Evolutionary conservation across 139 green algal genomes (phyloP).

Genomic region (Tetraselmis striata): DNA sequence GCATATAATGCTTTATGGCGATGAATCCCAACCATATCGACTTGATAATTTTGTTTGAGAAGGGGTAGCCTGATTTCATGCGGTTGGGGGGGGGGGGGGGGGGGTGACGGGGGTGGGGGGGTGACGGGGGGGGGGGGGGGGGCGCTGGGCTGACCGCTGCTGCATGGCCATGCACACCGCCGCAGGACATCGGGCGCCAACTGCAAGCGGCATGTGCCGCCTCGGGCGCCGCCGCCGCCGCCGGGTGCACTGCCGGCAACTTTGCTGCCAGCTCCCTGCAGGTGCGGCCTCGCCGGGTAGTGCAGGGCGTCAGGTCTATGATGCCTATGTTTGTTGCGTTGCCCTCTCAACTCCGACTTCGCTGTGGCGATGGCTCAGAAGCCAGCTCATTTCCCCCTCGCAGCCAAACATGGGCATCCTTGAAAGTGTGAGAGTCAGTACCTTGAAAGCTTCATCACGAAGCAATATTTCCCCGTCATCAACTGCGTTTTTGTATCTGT

Average conservation of each 20-base stretch:
- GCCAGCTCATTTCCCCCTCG: no score
- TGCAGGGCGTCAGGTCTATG: no score
- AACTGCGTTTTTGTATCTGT: not conserved
- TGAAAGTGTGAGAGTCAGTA: no score
- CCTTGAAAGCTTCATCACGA: not conserved
- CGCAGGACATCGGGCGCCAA: not conserved
- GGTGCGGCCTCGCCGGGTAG: no score
- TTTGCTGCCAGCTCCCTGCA: not conserved
- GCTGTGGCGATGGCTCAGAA: no score
- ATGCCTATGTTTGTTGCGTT: no score
- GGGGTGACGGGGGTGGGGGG: no score
- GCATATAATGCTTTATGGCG: not conserved
- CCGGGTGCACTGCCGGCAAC: not conserved
- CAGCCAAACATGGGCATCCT: not conserved
- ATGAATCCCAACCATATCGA: not conserved
- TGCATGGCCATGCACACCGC: not conserved
- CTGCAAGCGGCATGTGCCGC: not conserved
- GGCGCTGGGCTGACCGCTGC: no score
- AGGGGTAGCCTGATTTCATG: not conserved
- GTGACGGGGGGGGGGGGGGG: no score
- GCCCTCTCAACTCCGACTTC: no score
- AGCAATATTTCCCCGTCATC: not conserved
- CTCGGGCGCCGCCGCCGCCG: not conserved
- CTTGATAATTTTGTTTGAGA: not conserved
- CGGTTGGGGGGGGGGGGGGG: no score